These are phyloP conservation scores for Suhomyces pyralidae DNA, from an alignment of 805 yeast genomes.

Conservation along the genomic window DNA sequence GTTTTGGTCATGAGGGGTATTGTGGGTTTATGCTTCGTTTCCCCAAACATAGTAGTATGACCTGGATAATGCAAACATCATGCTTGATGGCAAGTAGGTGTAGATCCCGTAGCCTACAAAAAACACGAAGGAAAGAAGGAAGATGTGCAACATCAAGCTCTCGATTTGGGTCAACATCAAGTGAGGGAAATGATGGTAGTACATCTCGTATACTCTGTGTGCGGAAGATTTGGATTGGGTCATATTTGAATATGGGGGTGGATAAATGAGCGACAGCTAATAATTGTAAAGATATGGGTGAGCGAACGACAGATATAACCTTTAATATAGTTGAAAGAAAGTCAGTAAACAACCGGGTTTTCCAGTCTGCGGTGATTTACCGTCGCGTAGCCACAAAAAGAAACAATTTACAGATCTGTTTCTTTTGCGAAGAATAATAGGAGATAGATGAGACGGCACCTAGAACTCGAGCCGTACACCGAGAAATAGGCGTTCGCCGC, in stretches of 20 bases:
- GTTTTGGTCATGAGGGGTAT: not conserved
- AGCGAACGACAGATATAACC: not conserved
- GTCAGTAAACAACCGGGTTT: not conserved
- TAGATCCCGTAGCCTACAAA: constrained; percentile 29
- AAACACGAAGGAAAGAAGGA: constrained; percentile 20
- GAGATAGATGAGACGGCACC: not conserved
- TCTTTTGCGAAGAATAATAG: not conserved
- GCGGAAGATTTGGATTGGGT: not conserved
- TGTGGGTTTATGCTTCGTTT: constrained; percentile 7
- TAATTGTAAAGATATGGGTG: not conserved
- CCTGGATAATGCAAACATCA: constrained; percentile 28
- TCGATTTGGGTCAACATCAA: constrained; percentile 49
- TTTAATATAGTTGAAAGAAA: not conserved
- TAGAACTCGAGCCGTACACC: not conserved
- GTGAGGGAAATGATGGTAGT: constrained; percentile 47
- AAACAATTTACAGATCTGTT: not conserved
- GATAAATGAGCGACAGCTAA: not conserved
- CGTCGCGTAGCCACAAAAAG: not conserved
- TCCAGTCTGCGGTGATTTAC: not conserved
- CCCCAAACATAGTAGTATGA: constrained; percentile 38
- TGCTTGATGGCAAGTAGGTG: constrained; percentile 23
- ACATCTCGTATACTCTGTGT: constrained; percentile 16
- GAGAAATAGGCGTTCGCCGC: not conserved
- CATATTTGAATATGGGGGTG: not conserved
- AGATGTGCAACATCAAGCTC: constrained; percentile 21